These are phyloP conservation scores for Calonectria henricotiae DNA, from an alignment of 2,329 filamentous ascomycete genomes.

Conservation along the genomic window DNA sequence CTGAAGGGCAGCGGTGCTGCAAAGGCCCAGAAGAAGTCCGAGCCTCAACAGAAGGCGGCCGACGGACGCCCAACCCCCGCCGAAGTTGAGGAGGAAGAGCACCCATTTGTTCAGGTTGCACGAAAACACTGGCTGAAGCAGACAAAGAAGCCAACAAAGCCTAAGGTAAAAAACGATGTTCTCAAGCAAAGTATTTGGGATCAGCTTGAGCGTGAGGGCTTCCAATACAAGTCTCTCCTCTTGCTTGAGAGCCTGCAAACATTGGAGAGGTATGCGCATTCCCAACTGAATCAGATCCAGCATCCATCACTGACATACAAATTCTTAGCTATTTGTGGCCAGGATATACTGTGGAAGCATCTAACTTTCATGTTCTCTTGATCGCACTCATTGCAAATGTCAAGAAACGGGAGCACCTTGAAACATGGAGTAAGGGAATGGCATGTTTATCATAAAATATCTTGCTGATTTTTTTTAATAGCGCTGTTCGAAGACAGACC, in stretches of 20 bases:
- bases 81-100: constrained; percentile 81
- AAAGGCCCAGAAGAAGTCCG: constrained; percentile 55
- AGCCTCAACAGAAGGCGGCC: constrained; percentile 60
- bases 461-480: constrained; percentile 56
- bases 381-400: constrained; percentile 89
- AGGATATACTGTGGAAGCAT: constrained; percentile 88
- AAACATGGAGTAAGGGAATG: constrained; percentile 82
- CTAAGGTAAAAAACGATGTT: constrained; percentile 86
- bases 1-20: constrained; percentile 69
- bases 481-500: constrained; percentile 84
- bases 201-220: constrained; percentile 85
- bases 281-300: constrained; percentile 30
- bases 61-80: constrained; percentile 71
- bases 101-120: constrained; percentile 83
- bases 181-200: constrained; percentile 94
- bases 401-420: constrained; percentile 88
- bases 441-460: background rate
- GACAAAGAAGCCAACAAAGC: constrained; percentile 73
- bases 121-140: constrained; percentile 87
- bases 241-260: constrained; percentile 92
- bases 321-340: constrained; percentile 88
- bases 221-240: constrained; percentile 83
- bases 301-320: constrained; percentile 47
- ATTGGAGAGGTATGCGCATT: constrained; percentile 78
- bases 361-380: constrained; percentile 92